Conservation (phyloP, 306 rosid genomes). For the Malus orientalis region DNA sequence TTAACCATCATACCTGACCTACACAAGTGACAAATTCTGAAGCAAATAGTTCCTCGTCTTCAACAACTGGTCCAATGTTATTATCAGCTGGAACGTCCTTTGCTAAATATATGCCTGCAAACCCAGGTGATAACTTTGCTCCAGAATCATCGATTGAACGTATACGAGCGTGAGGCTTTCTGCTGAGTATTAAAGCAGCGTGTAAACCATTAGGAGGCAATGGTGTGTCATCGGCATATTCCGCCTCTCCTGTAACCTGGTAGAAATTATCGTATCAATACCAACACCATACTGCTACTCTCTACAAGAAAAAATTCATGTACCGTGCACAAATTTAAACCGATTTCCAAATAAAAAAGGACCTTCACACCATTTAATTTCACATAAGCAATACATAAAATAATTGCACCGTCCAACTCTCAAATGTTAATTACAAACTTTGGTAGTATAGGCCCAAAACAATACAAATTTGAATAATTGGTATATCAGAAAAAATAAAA, state of each 20-base stretch:
- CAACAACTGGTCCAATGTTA: slow-evolving; percentile 60
- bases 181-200: slow-evolving; percentile 82
- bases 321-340: not conserved
- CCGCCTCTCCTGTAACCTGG: slow-evolving; percentile 94
- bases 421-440: not conserved
- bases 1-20: slow-evolving; percentile 70
- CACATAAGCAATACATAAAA: not conserved
- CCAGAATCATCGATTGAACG: slow-evolving; percentile 54
- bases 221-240: slow-evolving; percentile 68
- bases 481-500: not conserved
- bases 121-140: slow-evolving; percentile 68
- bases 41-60: slow-evolving; percentile 85
- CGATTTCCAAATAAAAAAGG: not conserved
- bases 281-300: not conserved
- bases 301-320: slow-evolving; percentile 1
- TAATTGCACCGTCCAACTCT: not conserved
- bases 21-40: slow-evolving; percentile 72
- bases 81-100: slow-evolving; percentile 69
- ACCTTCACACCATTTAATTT: not conserved
- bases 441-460: not conserved
- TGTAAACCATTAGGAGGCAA: slow-evolving; percentile 73
- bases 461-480: not conserved
- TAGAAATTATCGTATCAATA: slow-evolving; percentile 17
- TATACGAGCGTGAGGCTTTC: slow-evolving; percentile 83
- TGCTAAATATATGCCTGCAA: slow-evolving; percentile 60